Conservation (phyloP, 768 basidiomycete genomes). For the Ramaria sp. region DNA sequence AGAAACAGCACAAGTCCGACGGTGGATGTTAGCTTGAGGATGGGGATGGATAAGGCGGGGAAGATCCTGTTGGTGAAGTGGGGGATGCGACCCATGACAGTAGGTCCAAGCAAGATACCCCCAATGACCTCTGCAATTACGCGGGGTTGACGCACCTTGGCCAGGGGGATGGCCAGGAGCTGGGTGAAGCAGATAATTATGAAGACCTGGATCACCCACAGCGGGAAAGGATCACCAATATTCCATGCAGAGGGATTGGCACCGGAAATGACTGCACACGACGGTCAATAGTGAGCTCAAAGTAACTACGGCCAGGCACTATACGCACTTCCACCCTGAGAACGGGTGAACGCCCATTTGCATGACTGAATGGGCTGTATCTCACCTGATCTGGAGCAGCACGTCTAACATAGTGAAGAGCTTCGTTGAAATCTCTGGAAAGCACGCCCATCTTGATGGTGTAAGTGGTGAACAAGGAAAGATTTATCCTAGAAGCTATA, state of each 20-base stretch:
- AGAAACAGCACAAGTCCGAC: slow-evolving; percentile 71
- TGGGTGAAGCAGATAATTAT: slow-evolving; percentile 79
- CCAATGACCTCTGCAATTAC: slow-evolving; percentile 91
- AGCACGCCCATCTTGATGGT: slow-evolving; percentile 38
- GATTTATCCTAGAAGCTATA: too few relatives aligned
- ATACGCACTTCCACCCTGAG: slow-evolving; percentile 8
- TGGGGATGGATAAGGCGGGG: slow-evolving; percentile 31
- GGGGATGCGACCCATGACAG: slow-evolving; percentile 52
- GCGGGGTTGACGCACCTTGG: slow-evolving; percentile 73
- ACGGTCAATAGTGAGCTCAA: background rate
- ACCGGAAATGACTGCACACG: slow-evolving; percentile 56
- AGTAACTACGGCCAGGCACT: background rate
- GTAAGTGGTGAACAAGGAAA: background rate
- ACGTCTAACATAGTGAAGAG: slow-evolving; percentile 24
- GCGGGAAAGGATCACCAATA: slow-evolving; percentile 49
- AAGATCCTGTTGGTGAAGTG: slow-evolving; percentile 40
- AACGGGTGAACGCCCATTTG: background rate
- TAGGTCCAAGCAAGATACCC: slow-evolving; percentile 70
- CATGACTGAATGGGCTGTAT: background rate
- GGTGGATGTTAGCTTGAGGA: slow-evolving; percentile 62
- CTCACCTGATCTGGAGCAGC: slow-evolving; percentile 39
- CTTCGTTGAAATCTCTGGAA: slow-evolving; percentile 24
- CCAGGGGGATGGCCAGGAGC: slow-evolving; percentile 50
- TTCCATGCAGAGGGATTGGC: slow-evolving; percentile 58
- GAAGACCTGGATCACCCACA: slow-evolving; percentile 77